Percentiles rank a stretch among this genome's conserved stretches.
phyloP scores from a whole-genome alignment of 345 rosid species.

The Eucalyptus marginata region DNA sequence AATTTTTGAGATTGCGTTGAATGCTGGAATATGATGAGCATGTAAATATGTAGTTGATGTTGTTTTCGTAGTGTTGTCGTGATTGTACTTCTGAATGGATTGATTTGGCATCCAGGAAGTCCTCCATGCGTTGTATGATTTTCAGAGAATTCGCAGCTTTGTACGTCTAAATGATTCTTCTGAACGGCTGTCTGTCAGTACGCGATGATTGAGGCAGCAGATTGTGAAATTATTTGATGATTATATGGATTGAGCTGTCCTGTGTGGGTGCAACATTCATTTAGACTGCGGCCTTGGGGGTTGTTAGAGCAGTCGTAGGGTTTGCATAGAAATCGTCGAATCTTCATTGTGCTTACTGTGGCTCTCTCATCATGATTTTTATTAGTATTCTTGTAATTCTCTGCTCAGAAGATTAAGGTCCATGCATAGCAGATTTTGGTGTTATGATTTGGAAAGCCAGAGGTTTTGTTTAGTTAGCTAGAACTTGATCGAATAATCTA shows the following conservation, averaged over 20 bases:
- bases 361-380: not conserved
- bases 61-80: not conserved
- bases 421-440: not conserved
- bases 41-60: not conserved
- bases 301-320: not conserved
- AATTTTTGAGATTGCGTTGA: not conserved
- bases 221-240: not conserved
- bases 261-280: not conserved
- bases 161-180: not conserved
- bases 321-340: not conserved
- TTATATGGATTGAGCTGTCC: not conserved
- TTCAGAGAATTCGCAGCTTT: not conserved
- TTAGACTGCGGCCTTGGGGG: not conserved
- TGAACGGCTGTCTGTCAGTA: not conserved
- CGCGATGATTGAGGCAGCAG: not conserved
- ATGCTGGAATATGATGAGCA: not conserved
- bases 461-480: not conserved
- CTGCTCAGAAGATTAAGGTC: not conserved
- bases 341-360: not conserved
- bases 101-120: not conserved
- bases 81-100: not conserved
- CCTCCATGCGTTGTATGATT: not conserved
- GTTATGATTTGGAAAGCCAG: not conserved
- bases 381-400: not conserved
- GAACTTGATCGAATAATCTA: not conserved